Percentiles rank a stretch among this genome's conserved stretches.
These are phyloP conservation scores for Trametes cinnabarina DNA, from an alignment of 768 basidiomycete species.

Conservation along the genomic window DNA sequence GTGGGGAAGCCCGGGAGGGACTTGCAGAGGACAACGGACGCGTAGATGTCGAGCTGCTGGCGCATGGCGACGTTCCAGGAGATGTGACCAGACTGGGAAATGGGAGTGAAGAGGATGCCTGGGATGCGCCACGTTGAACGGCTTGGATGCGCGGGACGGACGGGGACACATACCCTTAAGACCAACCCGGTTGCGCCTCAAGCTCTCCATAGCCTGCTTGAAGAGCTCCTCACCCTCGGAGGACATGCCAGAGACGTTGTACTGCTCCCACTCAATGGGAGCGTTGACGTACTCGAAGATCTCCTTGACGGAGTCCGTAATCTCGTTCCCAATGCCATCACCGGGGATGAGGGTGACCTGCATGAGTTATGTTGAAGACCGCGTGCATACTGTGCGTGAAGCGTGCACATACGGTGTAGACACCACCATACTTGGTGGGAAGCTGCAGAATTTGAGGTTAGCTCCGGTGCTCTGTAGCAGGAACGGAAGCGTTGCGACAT, in stretches of 20 bases:
- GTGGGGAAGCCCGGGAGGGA: conserved; percentile 95
- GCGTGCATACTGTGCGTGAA: conserved; percentile 2
- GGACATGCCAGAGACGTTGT: conserved; percentile 95
- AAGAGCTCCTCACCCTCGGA: conserved; percentile 92
- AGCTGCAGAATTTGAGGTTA: conserved; percentile 43
- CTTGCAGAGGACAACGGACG: conserved; percentile 97
- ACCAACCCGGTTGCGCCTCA: conserved; percentile 96
- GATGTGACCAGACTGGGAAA: conserved; percentile 93
- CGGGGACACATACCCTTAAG: conserved; percentile 73
- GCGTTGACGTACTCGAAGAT: conserved; percentile 97
- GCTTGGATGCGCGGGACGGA: not conserved
- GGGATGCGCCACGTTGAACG: not conserved
- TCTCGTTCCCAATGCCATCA: conserved; percentile 96
- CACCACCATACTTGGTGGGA: conserved; percentile 87
- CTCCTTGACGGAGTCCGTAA: conserved; percentile 98
- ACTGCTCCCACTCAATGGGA: conserved; percentile 99
- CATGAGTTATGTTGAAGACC: not conserved
- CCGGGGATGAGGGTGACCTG: conserved; percentile 97
- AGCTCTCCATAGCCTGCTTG: conserved; percentile 95
- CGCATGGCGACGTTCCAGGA: conserved; percentile 99
- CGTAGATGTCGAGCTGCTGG: conserved; percentile 98
- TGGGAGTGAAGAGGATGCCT: conserved; percentile 99
- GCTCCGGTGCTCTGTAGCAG: not conserved
- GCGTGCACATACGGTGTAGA: conserved; percentile 69
- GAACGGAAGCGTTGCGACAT: conserved; percentile 27